Evolutionary conservation across 2,329 filamentous ascomycete species (phyloP), one percentile per base, ranked within the genome.

Genomic region (Colletotrichum limetticola): DNA sequence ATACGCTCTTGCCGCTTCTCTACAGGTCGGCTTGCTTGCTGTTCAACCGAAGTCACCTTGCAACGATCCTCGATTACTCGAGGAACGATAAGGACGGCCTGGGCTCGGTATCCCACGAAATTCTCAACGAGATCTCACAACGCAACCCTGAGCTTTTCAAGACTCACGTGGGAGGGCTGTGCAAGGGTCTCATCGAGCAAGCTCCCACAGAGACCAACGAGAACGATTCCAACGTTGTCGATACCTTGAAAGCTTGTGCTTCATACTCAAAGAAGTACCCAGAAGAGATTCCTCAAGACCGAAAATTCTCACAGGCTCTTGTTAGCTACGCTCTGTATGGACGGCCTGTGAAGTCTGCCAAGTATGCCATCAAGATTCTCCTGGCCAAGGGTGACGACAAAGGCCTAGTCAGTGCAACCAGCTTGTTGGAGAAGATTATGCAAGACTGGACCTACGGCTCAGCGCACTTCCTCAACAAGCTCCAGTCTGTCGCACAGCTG

Each of bases 41-140:
- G 76, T 98, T 97, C 85, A 99, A 98, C 84, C 92, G 94, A 79
- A 98, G 96, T 80, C 95, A 99, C 80, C 91, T 99, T 22, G 91
- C 95, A 3, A 92, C 94, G 0, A 96, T 98, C 75, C 94, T 98
- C 86, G 92, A 95, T 71, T 94, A 93, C 78, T 95, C 95, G 12
- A 92, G 95, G 78, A 95, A 91, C 11, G 93, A 98, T 79, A 93
- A 95, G 78, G 91, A 93, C 61, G 92, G 92, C 0, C 86, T 98
- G 61, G 94, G 93, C 6, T 86, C 89, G 24, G 91, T 94, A 16
- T 96, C 97, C 1, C 95, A 98, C 78, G 94, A 97, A 79, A 89
- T 98, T 66, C 88, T 98, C 60, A 96, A 95, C 78, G 94, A 98
- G 79, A 98, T 98, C 35, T 98, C 97, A 0, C 92, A 94, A 66